Percentiles rank a stretch among this genome's conserved stretches.
Conservation (phyloP, 2,329 filamentous ascomycete species). For the Lojkania enalia region DNA sequence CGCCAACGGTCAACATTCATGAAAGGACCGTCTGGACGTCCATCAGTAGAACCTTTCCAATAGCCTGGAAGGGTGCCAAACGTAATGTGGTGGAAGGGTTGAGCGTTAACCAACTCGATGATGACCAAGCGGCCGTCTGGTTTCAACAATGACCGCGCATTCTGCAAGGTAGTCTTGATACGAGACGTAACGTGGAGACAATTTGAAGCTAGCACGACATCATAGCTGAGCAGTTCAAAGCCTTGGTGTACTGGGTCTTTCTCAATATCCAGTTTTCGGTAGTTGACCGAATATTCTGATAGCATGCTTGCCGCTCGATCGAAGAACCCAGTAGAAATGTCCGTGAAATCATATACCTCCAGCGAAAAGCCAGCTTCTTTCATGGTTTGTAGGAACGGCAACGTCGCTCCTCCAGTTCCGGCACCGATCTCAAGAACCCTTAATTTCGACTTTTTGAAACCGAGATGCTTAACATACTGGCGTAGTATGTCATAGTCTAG, state of each 20-base stretch:
- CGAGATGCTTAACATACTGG: not conserved
- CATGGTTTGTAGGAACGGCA: no score
- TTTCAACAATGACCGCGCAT: slow-evolving; percentile 17
- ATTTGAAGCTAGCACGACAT: slow-evolving; percentile 37
- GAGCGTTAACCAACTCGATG: slow-evolving; percentile 12
- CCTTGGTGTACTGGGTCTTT: slow-evolving; percentile 12
- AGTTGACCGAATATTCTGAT: slow-evolving; percentile 3
- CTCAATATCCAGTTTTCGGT: slow-evolving; percentile 14
- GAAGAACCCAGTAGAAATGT: slow-evolving; percentile 21
- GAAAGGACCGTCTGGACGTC: no score
- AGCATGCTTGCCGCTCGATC: slow-evolving; percentile 10
- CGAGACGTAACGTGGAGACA: slow-evolving; percentile 25
- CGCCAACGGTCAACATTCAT: no score
- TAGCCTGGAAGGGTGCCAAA: slow-evolving; percentile 18
- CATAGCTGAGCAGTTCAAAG: slow-evolving; percentile 9
- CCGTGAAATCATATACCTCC: slow-evolving; percentile 24
- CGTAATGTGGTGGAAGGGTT: slow-evolving; percentile 9
- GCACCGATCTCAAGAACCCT: slow-evolving; percentile 36
- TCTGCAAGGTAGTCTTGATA: slow-evolving; percentile 10
- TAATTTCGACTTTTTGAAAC: not conserved
- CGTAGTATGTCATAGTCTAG: not conserved
- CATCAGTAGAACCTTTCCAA: no score
- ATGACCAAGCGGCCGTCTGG: slow-evolving; percentile 20
- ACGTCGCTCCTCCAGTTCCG: slow-evolving; percentile 20
- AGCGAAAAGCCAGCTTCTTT: no score